These are phyloP conservation scores for Coelastrella sp. DNA, from an alignment of 139 green algal genomes.

Conservation along the genomic window DNA sequence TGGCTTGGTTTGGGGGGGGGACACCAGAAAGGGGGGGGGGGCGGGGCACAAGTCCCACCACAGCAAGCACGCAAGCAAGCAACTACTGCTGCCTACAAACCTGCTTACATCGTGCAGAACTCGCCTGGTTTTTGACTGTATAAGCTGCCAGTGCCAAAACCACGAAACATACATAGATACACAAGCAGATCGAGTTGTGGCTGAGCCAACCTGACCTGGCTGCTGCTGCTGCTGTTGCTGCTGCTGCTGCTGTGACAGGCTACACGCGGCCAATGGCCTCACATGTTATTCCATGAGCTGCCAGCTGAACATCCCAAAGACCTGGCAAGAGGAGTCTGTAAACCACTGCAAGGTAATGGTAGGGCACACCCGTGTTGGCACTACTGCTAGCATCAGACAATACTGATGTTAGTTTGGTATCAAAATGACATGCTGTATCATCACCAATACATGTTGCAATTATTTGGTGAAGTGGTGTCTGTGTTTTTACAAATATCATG, in stretches of 20 bases:
- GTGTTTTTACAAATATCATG: not conserved
- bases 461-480: not conserved
- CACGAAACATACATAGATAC: too few relatives aligned
- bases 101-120: too few relatives aligned
- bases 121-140: too few relatives aligned
- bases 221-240: not conserved
- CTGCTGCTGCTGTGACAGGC: constrained; percentile 9
- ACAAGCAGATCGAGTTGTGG: too few relatives aligned
- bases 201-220: not conserved
- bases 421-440: not conserved
- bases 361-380: not conserved
- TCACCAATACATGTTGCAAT: not conserved
- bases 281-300: constrained; percentile 15
- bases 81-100: too few relatives aligned
- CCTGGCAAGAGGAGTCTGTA: not conserved
- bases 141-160: too few relatives aligned
- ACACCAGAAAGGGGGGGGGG: not conserved
- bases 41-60: not conserved
- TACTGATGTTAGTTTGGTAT: not conserved
- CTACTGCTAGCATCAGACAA: not conserved
- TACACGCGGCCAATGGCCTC: not conserved
- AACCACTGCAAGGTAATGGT: not conserved
- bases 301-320: constrained; percentile 8
- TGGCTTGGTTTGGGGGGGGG: not conserved
- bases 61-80: not conserved